A percentile compares a stretch with the other conserved stretches of the same genome.
phyloP scores from a whole-genome alignment of 108 stramenopile species.

The Nitzschia inconspicua region DNA sequence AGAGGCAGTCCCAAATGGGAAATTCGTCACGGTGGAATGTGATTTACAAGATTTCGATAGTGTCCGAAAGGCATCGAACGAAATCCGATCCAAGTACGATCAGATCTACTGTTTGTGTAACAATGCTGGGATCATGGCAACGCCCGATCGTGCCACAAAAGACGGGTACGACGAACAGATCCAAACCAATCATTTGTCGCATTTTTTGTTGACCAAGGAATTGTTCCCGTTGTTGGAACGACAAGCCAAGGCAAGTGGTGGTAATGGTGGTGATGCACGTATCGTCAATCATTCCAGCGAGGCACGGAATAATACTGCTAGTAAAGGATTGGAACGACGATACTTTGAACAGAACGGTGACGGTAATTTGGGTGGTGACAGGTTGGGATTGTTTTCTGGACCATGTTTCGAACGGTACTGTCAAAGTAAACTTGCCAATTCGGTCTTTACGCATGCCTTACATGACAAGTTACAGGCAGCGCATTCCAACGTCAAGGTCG shows the following conservation, averaged over 20 bases:
- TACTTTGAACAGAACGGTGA: constrained; percentile 42
- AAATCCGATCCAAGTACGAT: constrained; percentile 27
- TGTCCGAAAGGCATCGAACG: constrained; percentile 30
- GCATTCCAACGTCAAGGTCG: constrained; percentile 11
- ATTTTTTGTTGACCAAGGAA: constrained; percentile 55
- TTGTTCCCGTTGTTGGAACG: constrained; percentile 33
- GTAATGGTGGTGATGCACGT: constrained; percentile 49
- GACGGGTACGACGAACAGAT: constrained; percentile 66
- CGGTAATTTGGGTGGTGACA: constrained; percentile 44
- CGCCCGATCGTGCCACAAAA: constrained; percentile 24
- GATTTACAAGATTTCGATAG: constrained; percentile 37
- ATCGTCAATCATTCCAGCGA: constrained; percentile 42
- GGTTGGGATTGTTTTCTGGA: neutral
- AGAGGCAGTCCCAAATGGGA: constrained; percentile 9
- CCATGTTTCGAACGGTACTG: constrained; percentile 36
- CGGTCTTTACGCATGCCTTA: constrained; percentile 43
- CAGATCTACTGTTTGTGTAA: constrained; percentile 31
- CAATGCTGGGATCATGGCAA: constrained; percentile 65
- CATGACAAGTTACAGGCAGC: constrained; percentile 27
- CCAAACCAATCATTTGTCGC: constrained; percentile 54
- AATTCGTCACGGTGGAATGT: constrained; percentile 36
- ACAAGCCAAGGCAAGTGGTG: too few species aligned
- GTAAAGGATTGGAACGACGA: constrained; percentile 33
- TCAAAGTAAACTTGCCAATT: constrained; percentile 63
- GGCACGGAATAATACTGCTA: constrained; percentile 15